phyloP scores from a whole-genome alignment of 108 stramenopile species.

The Cafeteria roenbergensis region DNA sequence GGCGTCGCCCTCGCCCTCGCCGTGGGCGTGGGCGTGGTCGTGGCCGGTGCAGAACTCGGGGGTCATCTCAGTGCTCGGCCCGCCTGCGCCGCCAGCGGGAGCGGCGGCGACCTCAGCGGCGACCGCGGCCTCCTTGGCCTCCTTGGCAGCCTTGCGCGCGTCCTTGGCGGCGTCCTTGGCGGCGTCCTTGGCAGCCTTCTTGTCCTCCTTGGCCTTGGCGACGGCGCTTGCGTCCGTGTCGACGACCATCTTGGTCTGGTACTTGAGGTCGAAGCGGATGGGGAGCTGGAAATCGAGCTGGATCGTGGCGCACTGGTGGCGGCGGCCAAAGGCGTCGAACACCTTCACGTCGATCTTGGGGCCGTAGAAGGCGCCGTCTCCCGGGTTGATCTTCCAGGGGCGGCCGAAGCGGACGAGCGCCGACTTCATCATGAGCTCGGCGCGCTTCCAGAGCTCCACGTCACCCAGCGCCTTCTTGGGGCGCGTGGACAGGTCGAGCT shows the following conservation, averaged over 20 bases:
- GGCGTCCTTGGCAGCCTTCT: too few relatives aligned
- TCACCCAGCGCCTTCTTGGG: slow-evolving; percentile 97
- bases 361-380: slow-evolving; percentile 98
- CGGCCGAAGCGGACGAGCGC: slow-evolving; percentile 87
- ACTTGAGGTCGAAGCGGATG: slow-evolving; percentile 79
- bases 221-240: too few relatives aligned
- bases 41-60: too few relatives aligned
- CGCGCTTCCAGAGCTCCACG: slow-evolving; percentile 60
- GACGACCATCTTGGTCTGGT: slow-evolving; percentile 14
- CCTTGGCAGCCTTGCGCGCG: background rate
- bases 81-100: too few relatives aligned
- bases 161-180: too few relatives aligned
- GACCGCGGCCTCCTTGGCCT: slow-evolving; percentile 47
- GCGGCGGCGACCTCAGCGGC: slow-evolving; percentile 40
- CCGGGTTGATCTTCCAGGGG: slow-evolving; percentile 85
- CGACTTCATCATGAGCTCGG: slow-evolving; percentile 68
- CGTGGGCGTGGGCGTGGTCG: background rate
- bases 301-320: slow-evolving; percentile 97
- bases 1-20: slow-evolving; percentile 12
- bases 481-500: slow-evolving; percentile 88
- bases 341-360: slow-evolving; percentile 99
- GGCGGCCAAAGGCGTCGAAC: slow-evolving; percentile 94
- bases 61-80: too few relatives aligned
- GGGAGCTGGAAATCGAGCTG: slow-evolving; percentile 99
- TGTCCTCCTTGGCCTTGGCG: background rate